Base-by-base conservation (phyloP, 2,329 filamentous ascomycete genomes). In the Claviceps arundinis region DNA sequence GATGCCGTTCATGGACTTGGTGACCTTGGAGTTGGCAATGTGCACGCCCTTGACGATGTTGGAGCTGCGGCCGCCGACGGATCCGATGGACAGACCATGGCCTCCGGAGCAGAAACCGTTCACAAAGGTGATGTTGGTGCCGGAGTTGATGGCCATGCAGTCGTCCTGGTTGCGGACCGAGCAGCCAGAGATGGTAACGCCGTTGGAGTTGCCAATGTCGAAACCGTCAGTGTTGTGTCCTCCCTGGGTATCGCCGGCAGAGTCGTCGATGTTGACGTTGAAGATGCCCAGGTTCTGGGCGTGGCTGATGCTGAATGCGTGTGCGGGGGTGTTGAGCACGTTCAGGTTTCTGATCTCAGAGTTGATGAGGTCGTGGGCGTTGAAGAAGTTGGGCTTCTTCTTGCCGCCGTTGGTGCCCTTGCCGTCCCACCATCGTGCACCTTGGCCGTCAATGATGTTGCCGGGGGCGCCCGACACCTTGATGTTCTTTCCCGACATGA, bases 301-400 rank as follows among this genome's bases (percentile, higher is more conserved):
- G 7, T 17, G 9, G 26, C 11, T 34, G 40, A 52, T 45, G 6
- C 26, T 22, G 22, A 52, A 30, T 3, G 41, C 51, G 3, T 49
- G 30, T 3, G 5, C 41, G 5, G 51, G 51, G 6, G 46, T 52
- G 47, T 52, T 41, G n/a, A 41, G 16, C 5, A 52, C 16, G 14
- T 41, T 45, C 9, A 52, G 41, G 3, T 34, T 44, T 13, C n/a
- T 34, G 19, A 52, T 52, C 1, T 2, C 30, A 3, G 51, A 52
- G 46, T 52, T 4, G n/a, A 40, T 63, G 34, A 72, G 57, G 5
- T 61, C 63, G 56, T 72, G 69, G 44, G 74, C 75, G 38, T 66
- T 70, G 67, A 80, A 78, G 68, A 79, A 70, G 69, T 82, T 78
- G 56, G 81, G 81, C 73, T 85, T 84, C 24, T 65, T 77, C 66